These are phyloP conservation scores for Quercus mongolica DNA, from an alignment of 306 rosid genomes.

Conservation along the genomic window DNA sequence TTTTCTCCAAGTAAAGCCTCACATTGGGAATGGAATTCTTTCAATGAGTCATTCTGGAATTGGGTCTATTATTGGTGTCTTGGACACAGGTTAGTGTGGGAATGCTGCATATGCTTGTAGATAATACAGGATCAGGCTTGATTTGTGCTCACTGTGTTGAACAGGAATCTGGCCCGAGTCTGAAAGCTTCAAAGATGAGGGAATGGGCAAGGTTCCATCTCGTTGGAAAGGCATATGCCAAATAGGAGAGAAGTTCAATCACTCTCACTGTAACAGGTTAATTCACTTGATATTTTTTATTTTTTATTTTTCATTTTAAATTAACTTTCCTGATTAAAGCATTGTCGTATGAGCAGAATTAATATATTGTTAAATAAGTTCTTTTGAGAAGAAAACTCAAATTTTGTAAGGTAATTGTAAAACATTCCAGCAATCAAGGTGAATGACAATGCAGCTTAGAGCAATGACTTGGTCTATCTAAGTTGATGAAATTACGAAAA, in stretches of 20 bases:
- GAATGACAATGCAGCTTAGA: background rate
- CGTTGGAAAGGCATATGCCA: conserved; percentile 58
- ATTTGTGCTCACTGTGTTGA: background rate
- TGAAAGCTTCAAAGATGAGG: conserved; percentile 48
- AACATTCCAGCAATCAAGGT: background rate
- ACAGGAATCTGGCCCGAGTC: conserved; percentile 73
- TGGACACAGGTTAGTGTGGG: conserved; percentile 53
- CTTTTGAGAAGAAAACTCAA: background rate
- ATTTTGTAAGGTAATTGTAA: background rate
- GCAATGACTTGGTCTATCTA: background rate
- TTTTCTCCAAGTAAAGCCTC: conserved; percentile 48
- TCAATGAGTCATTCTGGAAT: conserved; percentile 41
- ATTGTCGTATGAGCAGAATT: background rate
- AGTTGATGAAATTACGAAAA: background rate
- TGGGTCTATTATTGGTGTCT: conserved; percentile 52
- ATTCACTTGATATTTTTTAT: background rate
- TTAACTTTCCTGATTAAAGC: background rate
- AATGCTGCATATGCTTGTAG: conserved; percentile 8
- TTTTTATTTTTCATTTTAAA: background rate
- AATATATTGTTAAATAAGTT: background rate
- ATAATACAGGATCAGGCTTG: background rate
- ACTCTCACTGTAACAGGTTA: conserved; percentile 50
- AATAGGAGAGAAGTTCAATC: conserved; percentile 46
- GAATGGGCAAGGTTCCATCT: conserved; percentile 47
- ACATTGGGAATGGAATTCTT: conserved; percentile 29